Evolutionary conservation across 495 filamentous ascomycete species (phyloP).

Genomic region (Tricharina praecox): DNA sequence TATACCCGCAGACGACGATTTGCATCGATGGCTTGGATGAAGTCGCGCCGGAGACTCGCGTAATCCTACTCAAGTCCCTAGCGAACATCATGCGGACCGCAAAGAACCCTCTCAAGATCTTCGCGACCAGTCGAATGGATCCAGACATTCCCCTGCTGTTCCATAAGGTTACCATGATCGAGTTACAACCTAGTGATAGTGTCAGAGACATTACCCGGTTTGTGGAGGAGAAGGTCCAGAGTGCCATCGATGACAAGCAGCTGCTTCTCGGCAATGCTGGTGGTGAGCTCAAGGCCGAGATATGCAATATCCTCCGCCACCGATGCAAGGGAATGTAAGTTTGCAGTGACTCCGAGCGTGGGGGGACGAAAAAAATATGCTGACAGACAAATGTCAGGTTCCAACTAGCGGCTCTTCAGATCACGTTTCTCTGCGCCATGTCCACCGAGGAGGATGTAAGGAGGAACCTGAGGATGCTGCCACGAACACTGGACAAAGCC

Average conservation of each 20-base stretch:
- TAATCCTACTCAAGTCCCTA: constrained; percentile 7
- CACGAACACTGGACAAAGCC: neutral
- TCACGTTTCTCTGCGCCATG: neutral
- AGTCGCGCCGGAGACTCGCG: constrained; percentile 1
- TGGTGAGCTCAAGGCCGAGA: neutral
- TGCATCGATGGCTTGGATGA: constrained; percentile 20
- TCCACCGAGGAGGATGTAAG: neutral
- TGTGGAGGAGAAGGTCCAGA: constrained; percentile 4
- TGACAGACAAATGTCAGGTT: neutral
- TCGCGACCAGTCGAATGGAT: constrained; percentile 16
- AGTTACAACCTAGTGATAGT: neutral
- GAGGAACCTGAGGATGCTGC: neutral
- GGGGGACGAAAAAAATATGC: too few species aligned
- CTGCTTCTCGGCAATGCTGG: constrained; percentile 4
- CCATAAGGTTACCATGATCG: neutral
- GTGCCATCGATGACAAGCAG: constrained; percentile 1
- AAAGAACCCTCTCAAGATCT: constrained; percentile 14
- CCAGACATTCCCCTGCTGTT: constrained; percentile 9
- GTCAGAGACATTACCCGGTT: neutral
- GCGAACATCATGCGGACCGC: constrained; percentile 3
- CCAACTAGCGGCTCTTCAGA: constrained; percentile 1
- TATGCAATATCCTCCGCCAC: neutral
- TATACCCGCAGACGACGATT: constrained; percentile 8
- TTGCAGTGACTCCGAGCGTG: neutral
- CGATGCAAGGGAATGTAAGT: constrained; percentile 6